phyloP scores from a whole-genome alignment of 352 stramenopile genomes.

The Pythium brachiatum region DNA sequence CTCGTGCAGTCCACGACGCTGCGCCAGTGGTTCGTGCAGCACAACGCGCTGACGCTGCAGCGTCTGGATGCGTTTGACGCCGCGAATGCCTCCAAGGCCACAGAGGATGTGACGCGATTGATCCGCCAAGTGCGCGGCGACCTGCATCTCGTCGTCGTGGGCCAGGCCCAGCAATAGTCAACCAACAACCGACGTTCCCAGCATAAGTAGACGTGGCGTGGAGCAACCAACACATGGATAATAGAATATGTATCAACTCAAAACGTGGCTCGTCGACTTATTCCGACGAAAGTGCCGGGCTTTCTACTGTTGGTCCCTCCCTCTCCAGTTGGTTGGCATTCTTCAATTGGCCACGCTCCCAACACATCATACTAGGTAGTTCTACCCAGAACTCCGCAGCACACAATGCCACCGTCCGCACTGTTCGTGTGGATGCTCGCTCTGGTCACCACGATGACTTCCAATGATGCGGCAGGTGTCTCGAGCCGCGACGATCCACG shows the following conservation, averaged over 20 bases:
- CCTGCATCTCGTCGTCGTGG: constrained; percentile 51
- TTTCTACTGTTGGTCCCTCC: neutral
- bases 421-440: no score
- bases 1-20: constrained; percentile 44
- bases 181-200: constrained; percentile 1
- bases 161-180: constrained; percentile 22
- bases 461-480: no score
- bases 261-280: constrained; percentile 19
- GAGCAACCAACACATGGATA: constrained; percentile 8
- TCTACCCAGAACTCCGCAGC: no score
- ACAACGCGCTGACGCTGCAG: constrained; percentile 31
- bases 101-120: constrained; percentile 38
- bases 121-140: constrained; percentile 59
- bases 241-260: constrained; percentile 9
- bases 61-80: constrained; percentile 26
- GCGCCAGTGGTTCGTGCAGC: constrained; percentile 29
- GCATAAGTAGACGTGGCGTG: neutral
- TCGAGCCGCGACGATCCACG: no score
- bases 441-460: no score
- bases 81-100: constrained; percentile 17
- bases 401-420: no score
- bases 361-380: no score
- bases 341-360: neutral
- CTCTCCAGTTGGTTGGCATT: no score
- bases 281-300: constrained; percentile 1